Conservation (phyloP, 805 yeast genomes). For the Ogataea ramenticola region DNA sequence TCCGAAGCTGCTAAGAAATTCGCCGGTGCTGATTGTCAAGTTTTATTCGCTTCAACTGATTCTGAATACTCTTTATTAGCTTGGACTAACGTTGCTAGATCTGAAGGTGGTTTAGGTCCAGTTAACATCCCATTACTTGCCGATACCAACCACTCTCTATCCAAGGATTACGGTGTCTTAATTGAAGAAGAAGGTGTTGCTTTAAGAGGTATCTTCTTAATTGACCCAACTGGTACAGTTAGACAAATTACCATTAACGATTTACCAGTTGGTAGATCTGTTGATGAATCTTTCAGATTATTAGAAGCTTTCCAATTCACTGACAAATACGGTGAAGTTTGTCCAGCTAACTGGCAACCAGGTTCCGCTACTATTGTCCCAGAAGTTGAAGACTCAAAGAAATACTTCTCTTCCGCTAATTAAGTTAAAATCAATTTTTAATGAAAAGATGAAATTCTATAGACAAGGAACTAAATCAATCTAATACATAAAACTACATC, state of each 20-base stretch:
- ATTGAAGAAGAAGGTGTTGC: conserved; percentile 95
- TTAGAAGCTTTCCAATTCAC: conserved; percentile 99
- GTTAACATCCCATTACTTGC: conserved; percentile 91
- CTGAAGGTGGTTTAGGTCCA: conserved; percentile 97
- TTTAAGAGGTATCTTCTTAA: conserved; percentile 95
- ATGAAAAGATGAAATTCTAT: not conserved
- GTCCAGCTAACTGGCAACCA: conserved; percentile 99
- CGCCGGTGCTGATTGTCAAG: conserved; percentile 77
- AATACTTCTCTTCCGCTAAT: conserved; percentile 63
- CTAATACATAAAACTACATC: too few species aligned
- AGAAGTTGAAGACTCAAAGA: conserved; percentile 69
- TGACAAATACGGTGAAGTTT: conserved; percentile 97
- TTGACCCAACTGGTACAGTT: conserved; percentile 90
- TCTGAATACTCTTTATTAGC: conserved; percentile 96
- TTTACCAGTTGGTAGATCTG: conserved; percentile 98
- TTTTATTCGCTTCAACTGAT: conserved; percentile 95
- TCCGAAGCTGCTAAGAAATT: conserved; percentile 91
- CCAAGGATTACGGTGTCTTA: conserved; percentile 96
- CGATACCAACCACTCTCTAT: conserved; percentile 92
- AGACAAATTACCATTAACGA: conserved; percentile 98
- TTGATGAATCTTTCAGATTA: conserved; percentile 95
- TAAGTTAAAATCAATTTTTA: not conserved
- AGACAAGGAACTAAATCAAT: not conserved
- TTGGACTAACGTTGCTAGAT: conserved; percentile 95
- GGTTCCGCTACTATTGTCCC: conserved; percentile 92